phyloP scores from a whole-genome alignment of 305 asterid genomes.

The Solanum hybrid region DNA sequence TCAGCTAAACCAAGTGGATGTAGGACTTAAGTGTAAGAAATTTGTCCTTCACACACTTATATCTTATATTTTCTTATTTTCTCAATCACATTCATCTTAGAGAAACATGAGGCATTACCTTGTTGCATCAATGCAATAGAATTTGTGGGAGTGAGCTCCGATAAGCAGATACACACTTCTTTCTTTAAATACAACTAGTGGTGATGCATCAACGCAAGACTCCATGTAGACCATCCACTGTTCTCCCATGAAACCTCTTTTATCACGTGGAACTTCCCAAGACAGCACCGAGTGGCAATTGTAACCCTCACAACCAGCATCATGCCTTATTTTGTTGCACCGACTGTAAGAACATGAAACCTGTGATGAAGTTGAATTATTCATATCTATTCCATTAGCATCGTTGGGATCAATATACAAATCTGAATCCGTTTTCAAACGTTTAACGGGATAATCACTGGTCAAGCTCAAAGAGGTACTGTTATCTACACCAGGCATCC shows the following conservation, averaged over 20 bases:
- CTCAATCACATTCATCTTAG: not conserved
- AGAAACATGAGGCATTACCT: constrained; percentile 28
- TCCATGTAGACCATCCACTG: constrained; percentile 67
- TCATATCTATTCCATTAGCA: constrained; percentile 18
- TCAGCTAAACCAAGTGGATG: not conserved
- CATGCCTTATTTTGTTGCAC: constrained; percentile 60
- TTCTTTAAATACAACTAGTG: constrained; percentile 63
- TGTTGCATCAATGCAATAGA: constrained; percentile 58
- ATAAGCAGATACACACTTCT: constrained; percentile 45
- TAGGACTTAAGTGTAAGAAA: not conserved
- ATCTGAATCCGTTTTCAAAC: constrained; percentile 32
- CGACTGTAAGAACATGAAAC: constrained; percentile 61
- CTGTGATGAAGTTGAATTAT: constrained; percentile 21
- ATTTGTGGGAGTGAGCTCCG: constrained; percentile 85
- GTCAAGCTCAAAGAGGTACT: constrained; percentile 20
- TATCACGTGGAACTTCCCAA: constrained; percentile 28
- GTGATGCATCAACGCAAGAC: constrained; percentile 97
- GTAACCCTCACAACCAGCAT: constrained; percentile 32
- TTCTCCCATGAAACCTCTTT: constrained; percentile 42
- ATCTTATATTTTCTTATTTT: not conserved
- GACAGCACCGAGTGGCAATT: constrained; percentile 24
- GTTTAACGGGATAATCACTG: constrained; percentile 33
- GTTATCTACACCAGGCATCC: constrained; percentile 2
- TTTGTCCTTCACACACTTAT: not conserved
- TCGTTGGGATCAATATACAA: constrained; percentile 12